Evolutionary conservation across 129 eudicot genomes (phyloP), one percentile per base, ranked within the genome.

Genomic region (Dittrichia graveolens): DNA sequence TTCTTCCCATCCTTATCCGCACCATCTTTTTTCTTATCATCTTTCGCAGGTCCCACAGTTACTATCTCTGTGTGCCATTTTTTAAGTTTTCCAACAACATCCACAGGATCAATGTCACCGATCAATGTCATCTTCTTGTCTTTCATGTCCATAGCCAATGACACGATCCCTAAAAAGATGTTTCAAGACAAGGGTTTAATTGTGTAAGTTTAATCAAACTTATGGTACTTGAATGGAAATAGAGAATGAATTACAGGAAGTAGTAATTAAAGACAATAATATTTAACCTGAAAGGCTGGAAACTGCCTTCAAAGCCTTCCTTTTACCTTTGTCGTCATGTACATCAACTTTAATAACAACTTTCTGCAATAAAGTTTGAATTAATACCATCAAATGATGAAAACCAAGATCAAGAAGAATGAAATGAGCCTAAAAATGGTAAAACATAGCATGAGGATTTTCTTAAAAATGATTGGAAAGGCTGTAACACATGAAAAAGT

Each of bases 1-100:
- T 79, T 38, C 35, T 57, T 45, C 1, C 55, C 59, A 0, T 18
- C 65, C 42, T 59, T 61, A 24, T 53, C 55, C 12, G 53, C 59
- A 0, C 75, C 62, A 4, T 47, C 58, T 47, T 16, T 52, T 2
- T 38, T 63, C 40, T 66, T 75, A 13, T 74, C 68, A 16, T 81
- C 85, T 55, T 75, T 76, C 3, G 81, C 81, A 3, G 85, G 85
- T 18, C 82, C 85, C 6, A 81, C 81, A 0, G 79, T 71, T 9
- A 76, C 4, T 16, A 76, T 71, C 5, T 41, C 38, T 0, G 82
- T 3, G 19, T 71, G 47, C 75, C 81, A 76, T 40, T 47, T 24
- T 6, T 71, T 81, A 15, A 81, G 60, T 66, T 81, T 81, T 31
- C 38, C 10, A 3, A 56, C 65, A 2, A 81, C 35, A 4, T 1